Percentiles rank a stretch among this genome's conserved stretches.
phyloP scores from a whole-genome alignment of 2,329 filamentous ascomycete species.

The Cercospora berteroae region DNA sequence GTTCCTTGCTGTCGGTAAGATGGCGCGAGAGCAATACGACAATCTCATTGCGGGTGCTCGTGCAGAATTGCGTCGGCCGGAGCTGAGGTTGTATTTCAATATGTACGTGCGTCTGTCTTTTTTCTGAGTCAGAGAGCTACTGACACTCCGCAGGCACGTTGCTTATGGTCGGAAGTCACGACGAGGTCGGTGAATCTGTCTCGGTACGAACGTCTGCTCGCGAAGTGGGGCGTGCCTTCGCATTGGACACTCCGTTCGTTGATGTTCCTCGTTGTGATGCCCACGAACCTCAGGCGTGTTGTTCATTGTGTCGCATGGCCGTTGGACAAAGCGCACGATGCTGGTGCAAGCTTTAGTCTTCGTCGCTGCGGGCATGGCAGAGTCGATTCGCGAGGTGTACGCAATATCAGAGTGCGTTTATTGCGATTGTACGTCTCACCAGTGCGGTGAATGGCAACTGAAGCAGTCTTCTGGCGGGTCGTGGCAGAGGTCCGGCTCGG shows the following conservation, averaged over 20 bases:
- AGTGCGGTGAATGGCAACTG: background rate
- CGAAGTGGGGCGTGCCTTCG: background rate
- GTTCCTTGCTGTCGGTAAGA: conserved; percentile 16
- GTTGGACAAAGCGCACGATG: background rate
- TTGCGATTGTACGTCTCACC: background rate
- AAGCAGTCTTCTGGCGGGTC: background rate
- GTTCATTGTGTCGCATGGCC: background rate
- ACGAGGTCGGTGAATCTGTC: background rate
- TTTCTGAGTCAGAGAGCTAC: background rate
- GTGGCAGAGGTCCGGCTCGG: background rate
- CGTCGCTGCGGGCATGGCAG: background rate
- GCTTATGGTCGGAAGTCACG: conserved; percentile 16
- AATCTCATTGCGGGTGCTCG: conserved; percentile 22
- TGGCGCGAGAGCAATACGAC: conserved; percentile 19
- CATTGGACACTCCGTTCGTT: background rate
- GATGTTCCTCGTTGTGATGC: background rate
- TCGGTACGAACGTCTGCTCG: background rate
- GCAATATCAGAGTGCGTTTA: background rate
- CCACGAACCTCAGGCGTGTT: background rate
- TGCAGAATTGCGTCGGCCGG: conserved; percentile 17
- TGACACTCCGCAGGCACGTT: conserved; percentile 4
- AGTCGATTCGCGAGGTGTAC: background rate
- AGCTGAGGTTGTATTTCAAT: conserved; percentile 25
- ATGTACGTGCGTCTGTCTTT: conserved; percentile 15
- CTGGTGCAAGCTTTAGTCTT: background rate